Conservation (phyloP, 164 flowering plant species). For the Protea cynaroides region DNA sequence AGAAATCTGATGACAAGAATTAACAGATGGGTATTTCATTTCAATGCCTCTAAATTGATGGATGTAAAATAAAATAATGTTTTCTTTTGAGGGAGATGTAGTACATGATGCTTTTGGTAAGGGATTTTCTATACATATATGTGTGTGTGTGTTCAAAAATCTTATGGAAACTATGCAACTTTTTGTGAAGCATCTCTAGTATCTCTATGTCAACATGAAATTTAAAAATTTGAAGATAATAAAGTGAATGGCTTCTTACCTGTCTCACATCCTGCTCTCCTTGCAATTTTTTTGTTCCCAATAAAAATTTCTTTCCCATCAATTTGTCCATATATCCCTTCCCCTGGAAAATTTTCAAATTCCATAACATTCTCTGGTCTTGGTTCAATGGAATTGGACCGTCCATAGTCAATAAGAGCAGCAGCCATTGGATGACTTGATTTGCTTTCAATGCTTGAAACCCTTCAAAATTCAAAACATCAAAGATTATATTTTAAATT, state of each 20-base stretch:
- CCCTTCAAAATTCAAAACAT: slow-evolving; percentile 49
- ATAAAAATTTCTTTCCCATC: slow-evolving; percentile 55
- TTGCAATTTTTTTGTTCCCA: slow-evolving; percentile 65
- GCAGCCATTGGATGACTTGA: slow-evolving; percentile 94
- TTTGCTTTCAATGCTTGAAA: slow-evolving; percentile 90
- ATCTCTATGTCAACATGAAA: too few species aligned
- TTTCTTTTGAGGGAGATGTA: too few species aligned
- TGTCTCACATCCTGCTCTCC: slow-evolving; percentile 51
- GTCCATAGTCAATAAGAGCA: slow-evolving; percentile 68
- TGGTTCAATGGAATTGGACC: slow-evolving; percentile 40
- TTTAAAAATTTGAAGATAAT: not conserved
- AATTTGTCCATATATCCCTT: slow-evolving; percentile 77
- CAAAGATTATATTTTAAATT: not conserved
- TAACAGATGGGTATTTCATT: too few species aligned
- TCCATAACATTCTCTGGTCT: slow-evolving; percentile 67
- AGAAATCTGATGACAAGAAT: too few species aligned
- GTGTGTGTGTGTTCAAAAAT: too few species aligned
- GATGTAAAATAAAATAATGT: too few species aligned
- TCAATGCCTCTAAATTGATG: too few species aligned
- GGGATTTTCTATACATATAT: too few species aligned
- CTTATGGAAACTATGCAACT: too few species aligned
- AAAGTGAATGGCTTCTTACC: slow-evolving; percentile 28
- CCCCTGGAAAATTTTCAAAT: slow-evolving; percentile 78
- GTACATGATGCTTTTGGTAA: too few species aligned
- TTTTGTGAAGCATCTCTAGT: too few species aligned